phyloP scores from a whole-genome alignment of 108 stramenopile genomes.

The Nitzschia sp. region DNA sequence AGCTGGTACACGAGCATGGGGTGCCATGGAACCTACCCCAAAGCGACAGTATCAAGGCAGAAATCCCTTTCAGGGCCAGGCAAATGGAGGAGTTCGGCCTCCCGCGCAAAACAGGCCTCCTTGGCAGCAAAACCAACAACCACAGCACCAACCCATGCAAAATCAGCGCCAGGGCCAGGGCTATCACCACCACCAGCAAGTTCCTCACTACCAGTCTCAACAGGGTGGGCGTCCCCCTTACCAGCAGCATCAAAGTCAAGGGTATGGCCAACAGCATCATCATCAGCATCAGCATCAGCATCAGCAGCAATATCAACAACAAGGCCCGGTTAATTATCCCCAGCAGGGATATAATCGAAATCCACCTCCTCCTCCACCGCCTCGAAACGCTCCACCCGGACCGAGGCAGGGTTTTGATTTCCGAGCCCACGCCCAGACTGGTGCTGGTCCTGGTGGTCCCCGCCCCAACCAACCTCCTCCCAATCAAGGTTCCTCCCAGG shows the following conservation, averaged over 20 bases:
- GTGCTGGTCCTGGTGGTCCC: neutral
- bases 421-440: constrained; percentile 10
- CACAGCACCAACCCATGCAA: constrained; percentile 4
- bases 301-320: constrained; percentile 22
- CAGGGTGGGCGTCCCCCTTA: constrained; percentile 7
- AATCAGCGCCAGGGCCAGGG: neutral
- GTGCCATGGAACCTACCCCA: constrained; percentile 80
- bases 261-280: constrained; percentile 30
- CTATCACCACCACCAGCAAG: constrained; percentile 41
- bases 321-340: neutral
- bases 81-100: constrained; percentile 23
- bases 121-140: constrained; percentile 27
- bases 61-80: constrained; percentile 40
- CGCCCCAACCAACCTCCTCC: constrained; percentile 7
- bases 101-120: constrained; percentile 42
- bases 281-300: constrained; percentile 6
- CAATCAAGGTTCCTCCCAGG: constrained; percentile 1
- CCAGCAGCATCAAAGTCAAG: constrained; percentile 2
- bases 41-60: constrained; percentile 51
- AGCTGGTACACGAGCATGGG: constrained; percentile 85
- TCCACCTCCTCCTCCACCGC: constrained; percentile 17
- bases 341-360: constrained; percentile 24
- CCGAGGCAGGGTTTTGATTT: constrained; percentile 34
- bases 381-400: constrained; percentile 10
- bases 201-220: constrained; percentile 28